Evolutionary conservation across 2,329 filamentous ascomycete genomes (phyloP), one percentile per base, ranked within the genome.

Genomic region (Periconia sp.): DNA sequence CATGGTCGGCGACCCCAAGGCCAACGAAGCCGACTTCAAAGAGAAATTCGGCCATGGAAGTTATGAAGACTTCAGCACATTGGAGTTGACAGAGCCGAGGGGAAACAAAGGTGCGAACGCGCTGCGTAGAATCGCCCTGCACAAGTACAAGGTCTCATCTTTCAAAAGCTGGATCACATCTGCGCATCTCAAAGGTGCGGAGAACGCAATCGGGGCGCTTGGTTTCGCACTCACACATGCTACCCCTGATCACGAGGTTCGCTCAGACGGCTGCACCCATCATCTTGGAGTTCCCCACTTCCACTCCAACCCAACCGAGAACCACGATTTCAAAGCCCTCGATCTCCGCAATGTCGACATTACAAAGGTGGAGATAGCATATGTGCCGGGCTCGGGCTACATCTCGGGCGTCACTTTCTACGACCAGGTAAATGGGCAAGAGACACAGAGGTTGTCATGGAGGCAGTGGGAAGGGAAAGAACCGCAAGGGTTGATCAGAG

Each of bases 351-450:
- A 57, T 37, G 58, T 66, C n/a, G 56, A 66, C 20, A 57, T 70
- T 50, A 61, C 59, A 3, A 62, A 63, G 47, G 58, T 70, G 47
- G 63, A 66, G 19, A 50, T 70, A n/a, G 59, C 53, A 35, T 70
- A 63, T 41, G 47, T 66, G 2, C 65, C 65, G 10, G 62, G 61
- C 20, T 52, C 56, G 11, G 63, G 63, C 6, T 58, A 60, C 37
- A 67, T 69, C 41, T 56, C 62, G 7, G 62, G 62, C 1, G 19
- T 70, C 46, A 64, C 56, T 1, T 67, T 70, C 41, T 65, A 50
- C 35, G 64, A 68, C 49, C 31, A 58, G 49, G 49, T 65, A 13
- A 54, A 57, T 37, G 61, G 54, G 1, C 52, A 57, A 53, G 23
- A 49, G 7, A 56, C 52, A 30, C 55, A 59, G 57, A 52, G 61